Conservation (phyloP, 78 protist genomes). For the Chrysochromulina parva region DNA sequence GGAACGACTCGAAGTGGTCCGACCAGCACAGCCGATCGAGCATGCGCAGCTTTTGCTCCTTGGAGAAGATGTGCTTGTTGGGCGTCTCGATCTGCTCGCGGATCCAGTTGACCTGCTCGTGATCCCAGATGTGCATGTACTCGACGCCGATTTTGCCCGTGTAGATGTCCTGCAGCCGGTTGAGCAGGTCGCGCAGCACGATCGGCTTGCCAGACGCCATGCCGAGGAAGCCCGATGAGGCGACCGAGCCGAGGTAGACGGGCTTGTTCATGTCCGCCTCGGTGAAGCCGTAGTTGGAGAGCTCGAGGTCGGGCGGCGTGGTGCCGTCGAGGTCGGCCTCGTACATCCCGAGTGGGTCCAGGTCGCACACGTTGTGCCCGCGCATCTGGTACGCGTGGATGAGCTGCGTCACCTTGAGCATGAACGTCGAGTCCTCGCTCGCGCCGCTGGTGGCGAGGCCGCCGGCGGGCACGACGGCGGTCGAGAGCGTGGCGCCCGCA, state of each 20-base stretch:
- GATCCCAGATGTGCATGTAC: constrained; percentile 53
- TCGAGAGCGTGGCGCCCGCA: neutral
- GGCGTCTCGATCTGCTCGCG: constrained; percentile 63
- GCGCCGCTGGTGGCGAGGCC: neutral
- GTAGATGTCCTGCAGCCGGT: constrained; percentile 38
- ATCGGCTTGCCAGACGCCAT: neutral
- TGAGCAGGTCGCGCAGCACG: constrained; percentile 46
- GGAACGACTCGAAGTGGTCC: constrained; percentile 73
- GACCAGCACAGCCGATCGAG: constrained; percentile 73
- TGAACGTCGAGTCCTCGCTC: too few species aligned
- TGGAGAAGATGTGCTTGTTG: neutral
- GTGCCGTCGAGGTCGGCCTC: constrained; percentile 44
- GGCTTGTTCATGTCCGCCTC: constrained; percentile 30
- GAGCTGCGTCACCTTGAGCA: neutral
- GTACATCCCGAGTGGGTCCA: constrained; percentile 55
- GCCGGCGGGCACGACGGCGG: neutral
- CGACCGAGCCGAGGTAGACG: neutral
- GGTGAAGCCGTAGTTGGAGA: constrained; percentile 32
- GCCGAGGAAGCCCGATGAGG: neutral
- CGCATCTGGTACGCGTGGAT: constrained; percentile 35
- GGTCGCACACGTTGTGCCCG: constrained; percentile 39
- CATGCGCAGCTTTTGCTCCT: constrained; percentile 51
- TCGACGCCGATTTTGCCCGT: constrained; percentile 58
- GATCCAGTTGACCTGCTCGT: constrained; percentile 62
- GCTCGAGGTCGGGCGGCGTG: constrained; percentile 17